phyloP scores from a whole-genome alignment of 75 land plant species.

The Ceratopteris richardii region DNA sequence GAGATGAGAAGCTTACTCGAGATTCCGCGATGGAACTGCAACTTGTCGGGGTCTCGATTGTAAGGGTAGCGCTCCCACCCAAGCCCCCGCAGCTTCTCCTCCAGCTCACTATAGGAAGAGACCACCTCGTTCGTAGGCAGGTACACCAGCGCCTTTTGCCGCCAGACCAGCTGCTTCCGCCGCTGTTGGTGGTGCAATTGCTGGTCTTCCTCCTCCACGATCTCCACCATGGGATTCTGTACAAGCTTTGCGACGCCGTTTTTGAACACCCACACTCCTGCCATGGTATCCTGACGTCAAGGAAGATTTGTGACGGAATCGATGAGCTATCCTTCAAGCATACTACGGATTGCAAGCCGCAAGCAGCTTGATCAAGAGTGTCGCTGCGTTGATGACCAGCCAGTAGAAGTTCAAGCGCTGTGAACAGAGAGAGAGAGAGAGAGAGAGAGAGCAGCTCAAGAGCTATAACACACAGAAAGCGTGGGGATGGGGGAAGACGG shows the following conservation, averaged over 20 bases:
- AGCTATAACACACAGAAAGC: too few species aligned
- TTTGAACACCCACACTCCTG: constrained; percentile 63
- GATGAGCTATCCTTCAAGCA: too few species aligned
- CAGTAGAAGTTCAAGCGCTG: too few species aligned
- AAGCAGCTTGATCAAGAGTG: too few species aligned
- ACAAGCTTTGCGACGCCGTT: constrained; percentile 43
- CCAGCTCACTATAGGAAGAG: constrained; percentile 43
- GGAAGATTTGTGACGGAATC: too few species aligned
- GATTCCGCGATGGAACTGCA: constrained; percentile 41
- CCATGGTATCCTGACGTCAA: too few species aligned
- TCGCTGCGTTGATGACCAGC: too few species aligned
- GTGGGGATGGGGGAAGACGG: too few species aligned
- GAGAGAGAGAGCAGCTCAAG: too few species aligned
- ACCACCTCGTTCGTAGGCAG: constrained; percentile 42
- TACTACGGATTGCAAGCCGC: too few species aligned
- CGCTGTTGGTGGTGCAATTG: neutral
- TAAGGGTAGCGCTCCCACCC: constrained; percentile 49
- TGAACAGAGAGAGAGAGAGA: too few species aligned
- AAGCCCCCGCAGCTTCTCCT: constrained; percentile 27
- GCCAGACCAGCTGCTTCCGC: too few species aligned
- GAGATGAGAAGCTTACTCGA: constrained; percentile 45
- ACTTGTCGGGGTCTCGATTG: constrained; percentile 25
- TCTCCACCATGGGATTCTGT: constrained; percentile 23
- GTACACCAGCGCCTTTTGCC: constrained; percentile 50
- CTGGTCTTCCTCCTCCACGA: constrained; percentile 11